A percentile compares a stretch with the other conserved stretches of the same genome.
Evolutionary conservation across 2,329 filamentous ascomycete genomes (phyloP).

Genomic region (Penicillium sp.): DNA sequence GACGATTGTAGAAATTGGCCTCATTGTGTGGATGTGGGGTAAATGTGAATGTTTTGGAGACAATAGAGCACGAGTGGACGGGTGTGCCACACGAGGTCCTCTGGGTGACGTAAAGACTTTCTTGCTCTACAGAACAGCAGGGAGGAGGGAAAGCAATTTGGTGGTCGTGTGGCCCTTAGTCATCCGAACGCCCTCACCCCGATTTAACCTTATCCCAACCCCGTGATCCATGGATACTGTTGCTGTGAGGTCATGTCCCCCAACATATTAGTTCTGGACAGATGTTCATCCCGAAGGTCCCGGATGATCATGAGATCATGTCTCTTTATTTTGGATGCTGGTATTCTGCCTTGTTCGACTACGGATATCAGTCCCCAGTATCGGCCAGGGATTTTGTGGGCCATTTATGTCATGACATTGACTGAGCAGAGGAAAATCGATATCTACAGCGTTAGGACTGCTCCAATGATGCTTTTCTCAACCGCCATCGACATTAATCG

Average conservation of each 20-base stretch:
- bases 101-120: slow-evolving; percentile 20
- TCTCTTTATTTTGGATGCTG: not conserved
- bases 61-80: not conserved
- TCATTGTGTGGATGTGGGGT: slow-evolving; percentile 6
- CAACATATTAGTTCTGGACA: not conserved
- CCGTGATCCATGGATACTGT: slow-evolving; percentile 13
- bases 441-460: not conserved
- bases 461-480: not conserved
- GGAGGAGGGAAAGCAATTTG: not conserved
- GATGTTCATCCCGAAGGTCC: slow-evolving; percentile 9
- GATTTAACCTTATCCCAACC: slow-evolving; percentile 6
- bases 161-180: slow-evolving; percentile 10
- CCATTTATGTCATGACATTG: slow-evolving; percentile 9
- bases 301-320: slow-evolving; percentile 15
- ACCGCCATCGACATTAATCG: not conserved
- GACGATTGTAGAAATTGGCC: not conserved
- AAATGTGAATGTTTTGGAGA: not conserved
- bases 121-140: not conserved
- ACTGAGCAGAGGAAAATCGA: not conserved
- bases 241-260: slow-evolving; percentile 11
- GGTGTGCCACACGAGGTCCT: not conserved
- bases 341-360: not conserved
- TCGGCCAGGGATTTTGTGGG: not conserved
- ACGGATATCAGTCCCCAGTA: not conserved
- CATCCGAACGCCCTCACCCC: not conserved